phyloP scores from a whole-genome alignment of 306 rosid genomes.

The Castanea crenata region DNA sequence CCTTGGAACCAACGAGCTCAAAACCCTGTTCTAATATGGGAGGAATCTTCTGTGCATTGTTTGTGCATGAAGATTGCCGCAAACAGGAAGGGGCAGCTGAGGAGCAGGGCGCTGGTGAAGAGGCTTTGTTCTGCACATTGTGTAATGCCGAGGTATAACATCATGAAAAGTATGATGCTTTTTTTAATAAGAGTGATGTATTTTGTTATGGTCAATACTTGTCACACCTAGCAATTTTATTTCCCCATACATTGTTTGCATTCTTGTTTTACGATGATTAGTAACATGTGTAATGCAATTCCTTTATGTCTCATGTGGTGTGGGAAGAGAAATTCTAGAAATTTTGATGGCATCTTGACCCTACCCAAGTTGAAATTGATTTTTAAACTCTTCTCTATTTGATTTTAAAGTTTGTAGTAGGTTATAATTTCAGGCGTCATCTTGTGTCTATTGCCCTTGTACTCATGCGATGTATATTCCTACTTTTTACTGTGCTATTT shows the following conservation, averaged over 20 bases:
- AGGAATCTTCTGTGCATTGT: conserved; percentile 67
- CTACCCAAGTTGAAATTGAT: not conserved
- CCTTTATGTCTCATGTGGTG: not conserved
- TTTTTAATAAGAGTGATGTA: not conserved
- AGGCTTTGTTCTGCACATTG: conserved; percentile 93
- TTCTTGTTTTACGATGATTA: not conserved
- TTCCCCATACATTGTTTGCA: conserved; percentile 8
- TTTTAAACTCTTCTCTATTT: not conserved
- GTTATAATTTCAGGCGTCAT: not conserved
- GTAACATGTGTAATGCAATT: not conserved
- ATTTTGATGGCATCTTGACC: not conserved
- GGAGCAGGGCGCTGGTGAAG: conserved; percentile 69
- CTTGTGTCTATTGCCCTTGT: not conserved
- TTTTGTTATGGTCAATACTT: conserved; percentile 7
- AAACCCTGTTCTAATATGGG: conserved; percentile 47
- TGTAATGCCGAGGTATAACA: conserved; percentile 91
- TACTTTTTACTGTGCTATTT: too few relatives aligned
- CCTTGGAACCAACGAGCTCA: conserved; percentile 36
- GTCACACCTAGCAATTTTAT: not conserved
- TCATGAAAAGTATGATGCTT: not conserved
- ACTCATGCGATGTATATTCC: not conserved
- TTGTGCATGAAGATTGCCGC: conserved; percentile 85
- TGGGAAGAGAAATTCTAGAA: not conserved
- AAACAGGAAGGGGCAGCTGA: conserved; percentile 65
- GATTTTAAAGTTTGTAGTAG: not conserved